phyloP scores from a whole-genome alignment of 768 basidiomycete genomes.

The Tephrocybe sp. region DNA sequence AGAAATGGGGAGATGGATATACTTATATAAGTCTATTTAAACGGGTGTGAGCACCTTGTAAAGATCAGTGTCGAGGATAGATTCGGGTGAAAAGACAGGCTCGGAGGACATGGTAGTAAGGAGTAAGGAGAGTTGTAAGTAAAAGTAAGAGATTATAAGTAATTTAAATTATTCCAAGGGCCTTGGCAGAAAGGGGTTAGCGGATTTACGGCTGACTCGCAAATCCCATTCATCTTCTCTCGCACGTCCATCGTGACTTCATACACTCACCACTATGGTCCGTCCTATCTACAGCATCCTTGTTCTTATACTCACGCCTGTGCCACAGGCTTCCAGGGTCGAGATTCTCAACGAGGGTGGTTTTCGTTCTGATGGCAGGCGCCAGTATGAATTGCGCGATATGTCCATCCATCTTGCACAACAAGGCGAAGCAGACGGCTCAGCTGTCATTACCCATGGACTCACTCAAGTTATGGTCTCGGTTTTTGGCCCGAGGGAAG shows the following conservation, averaged over 20 bases:
- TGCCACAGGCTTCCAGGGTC: slow-evolving; percentile 43
- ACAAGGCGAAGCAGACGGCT: slow-evolving; percentile 80
- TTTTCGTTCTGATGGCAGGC: slow-evolving; percentile 88
- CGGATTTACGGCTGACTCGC: slow-evolving; percentile 1
- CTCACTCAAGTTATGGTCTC: slow-evolving; percentile 85
- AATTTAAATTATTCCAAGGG: neutral
- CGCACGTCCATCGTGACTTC: neutral
- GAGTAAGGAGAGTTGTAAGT: neutral
- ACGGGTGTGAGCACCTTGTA: slow-evolving; percentile 89
- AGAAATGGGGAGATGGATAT: too few relatives aligned
- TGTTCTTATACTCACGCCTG: slow-evolving; percentile 3
- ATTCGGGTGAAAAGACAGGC: slow-evolving; percentile 30
- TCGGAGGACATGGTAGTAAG: slow-evolving; percentile 38
- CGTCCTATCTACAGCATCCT: slow-evolving; percentile 7
- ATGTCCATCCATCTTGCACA: slow-evolving; percentile 75
- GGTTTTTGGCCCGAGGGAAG: slow-evolving; percentile 92
- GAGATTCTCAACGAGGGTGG: slow-evolving; percentile 85
- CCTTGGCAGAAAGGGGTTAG: slow-evolving; percentile 14
- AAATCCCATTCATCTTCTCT: slow-evolving; percentile 3
- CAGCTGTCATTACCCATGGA: slow-evolving; percentile 81
- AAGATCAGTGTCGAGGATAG: slow-evolving; percentile 88
- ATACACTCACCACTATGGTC: slow-evolving; percentile 25
- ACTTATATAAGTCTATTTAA: too few relatives aligned
- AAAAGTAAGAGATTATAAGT: slow-evolving; percentile 1
- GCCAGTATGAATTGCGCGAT: slow-evolving; percentile 89